These are phyloP conservation scores for Ilyonectria mors-panacis DNA, from an alignment of 2,329 filamentous ascomycete species.

Conservation along the genomic window DNA sequence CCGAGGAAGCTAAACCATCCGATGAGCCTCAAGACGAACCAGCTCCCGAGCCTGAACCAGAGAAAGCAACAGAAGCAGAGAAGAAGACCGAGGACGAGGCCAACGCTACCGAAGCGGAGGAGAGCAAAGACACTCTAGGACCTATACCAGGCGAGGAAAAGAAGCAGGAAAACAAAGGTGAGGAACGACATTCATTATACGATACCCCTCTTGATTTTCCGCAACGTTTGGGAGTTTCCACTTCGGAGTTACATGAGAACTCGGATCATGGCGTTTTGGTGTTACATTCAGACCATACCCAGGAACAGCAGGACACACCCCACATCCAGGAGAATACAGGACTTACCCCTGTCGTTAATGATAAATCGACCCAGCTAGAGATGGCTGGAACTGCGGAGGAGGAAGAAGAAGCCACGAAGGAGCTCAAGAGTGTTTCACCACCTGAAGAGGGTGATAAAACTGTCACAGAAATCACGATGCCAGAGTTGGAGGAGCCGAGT, in stretches of 20 bases:
- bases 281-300: slow-evolving; percentile 48
- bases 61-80: slow-evolving; percentile 36
- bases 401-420: slow-evolving; percentile 8
- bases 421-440: slow-evolving; percentile 8
- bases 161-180: slow-evolving; percentile 60
- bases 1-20: slow-evolving; percentile 38
- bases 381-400: slow-evolving; percentile 30
- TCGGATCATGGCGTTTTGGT: slow-evolving; percentile 47
- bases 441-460: slow-evolving; percentile 27
- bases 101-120: slow-evolving; percentile 49
- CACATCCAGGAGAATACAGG: slow-evolving; percentile 42
- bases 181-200: slow-evolving; percentile 57
- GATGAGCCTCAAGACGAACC: slow-evolving; percentile 37
- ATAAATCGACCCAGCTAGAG: slow-evolving; percentile 27
- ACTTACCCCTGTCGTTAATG: slow-evolving; percentile 40
- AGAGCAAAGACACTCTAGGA: slow-evolving; percentile 58
- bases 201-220: slow-evolving; percentile 57
- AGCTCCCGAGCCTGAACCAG: slow-evolving; percentile 38
- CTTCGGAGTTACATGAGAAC: slow-evolving; percentile 45
- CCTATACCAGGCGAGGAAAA: slow-evolving; percentile 55
- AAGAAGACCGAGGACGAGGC: slow-evolving; percentile 37
- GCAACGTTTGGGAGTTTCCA: slow-evolving; percentile 49
- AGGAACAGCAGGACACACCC: slow-evolving; percentile 38
- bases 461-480: slow-evolving; percentile 43
- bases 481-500: slow-evolving; percentile 34